Base-by-base conservation (phyloP, 352 stramenopile species). In the Phytophthora foliorum region DNA sequence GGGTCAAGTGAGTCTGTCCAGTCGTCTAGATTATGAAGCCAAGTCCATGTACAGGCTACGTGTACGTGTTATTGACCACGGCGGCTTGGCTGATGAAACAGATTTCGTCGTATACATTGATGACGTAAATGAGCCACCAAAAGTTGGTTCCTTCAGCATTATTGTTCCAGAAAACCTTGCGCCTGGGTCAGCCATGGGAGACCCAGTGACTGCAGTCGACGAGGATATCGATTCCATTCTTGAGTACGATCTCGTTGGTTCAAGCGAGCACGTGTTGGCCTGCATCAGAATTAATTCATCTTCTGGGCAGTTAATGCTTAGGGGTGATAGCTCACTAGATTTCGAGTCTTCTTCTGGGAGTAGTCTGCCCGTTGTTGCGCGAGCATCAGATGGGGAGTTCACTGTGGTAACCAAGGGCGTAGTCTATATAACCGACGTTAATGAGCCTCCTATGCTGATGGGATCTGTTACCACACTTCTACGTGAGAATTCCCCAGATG, bases 331-430 rank as follows among this genome's bases (percentile, higher is more conserved):
- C 27, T 60, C 25, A 29, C 21, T 84, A 11, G 69, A 84, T 39
- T 80, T 60, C 17, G 76, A 84, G 34, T 59, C 56, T 6, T 24
- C 44, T 3, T 24, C 24, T 3, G 62, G 53, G 16, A 67, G 4
- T 32, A 74, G 53, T n/a, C 49, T 78, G 9, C 27, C 58, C 3
- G 45, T 90, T 10, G 38, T 55, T 3, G 65, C 86, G 0, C 24
- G 46, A 36, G 80, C 80, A 11, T 79, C 51, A 3, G 82, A 90
- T 49, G 74, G 70, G 53, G 65, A 81, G n/a, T 62, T 80, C 11
- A 62, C 51, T 16, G 54, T 55, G 2, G 57, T 19, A 11, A 45
- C 39, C 13, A 58, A 58, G 9, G 69, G 69, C n/a, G 44, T 57
- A 4, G 39, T 84, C 24, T 64, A 61, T n/a, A 48, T 86, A 16